A percentile compares a stretch with the other conserved stretches of the same genome.
These are phyloP conservation scores for Echites panduratus DNA, from an alignment of 257 asterid species.

Conservation along the genomic window DNA sequence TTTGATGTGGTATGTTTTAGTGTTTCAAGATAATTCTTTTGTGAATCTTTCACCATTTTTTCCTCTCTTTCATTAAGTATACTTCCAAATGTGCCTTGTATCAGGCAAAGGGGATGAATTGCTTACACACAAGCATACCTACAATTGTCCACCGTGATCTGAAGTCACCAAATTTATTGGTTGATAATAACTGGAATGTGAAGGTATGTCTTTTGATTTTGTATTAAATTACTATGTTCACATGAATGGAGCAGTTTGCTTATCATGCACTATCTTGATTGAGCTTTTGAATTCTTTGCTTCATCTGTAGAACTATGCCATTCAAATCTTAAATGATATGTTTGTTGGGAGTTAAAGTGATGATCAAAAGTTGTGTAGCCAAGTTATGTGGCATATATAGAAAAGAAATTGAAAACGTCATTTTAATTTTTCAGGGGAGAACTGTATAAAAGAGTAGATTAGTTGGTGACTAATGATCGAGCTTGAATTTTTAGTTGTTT, in stretches of 20 bases:
- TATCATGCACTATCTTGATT: neutral
- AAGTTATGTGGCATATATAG: neutral
- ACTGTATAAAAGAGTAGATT: neutral
- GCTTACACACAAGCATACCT: slow-evolving; percentile 94
- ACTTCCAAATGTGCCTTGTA: neutral
- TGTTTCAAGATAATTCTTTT: slow-evolving; percentile 1
- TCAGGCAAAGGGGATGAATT: slow-evolving; percentile 98
- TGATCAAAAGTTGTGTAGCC: neutral
- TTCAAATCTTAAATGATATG: neutral
- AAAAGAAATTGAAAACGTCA: neutral
- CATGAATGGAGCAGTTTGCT: neutral
- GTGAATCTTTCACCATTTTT: neutral
- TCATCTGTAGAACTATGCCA: neutral
- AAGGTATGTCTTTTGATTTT: slow-evolving; percentile 47
- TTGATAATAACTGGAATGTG: slow-evolving; percentile 93
- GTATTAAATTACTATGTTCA: neutral
- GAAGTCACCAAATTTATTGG: slow-evolving; percentile 96
- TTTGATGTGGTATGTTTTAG: slow-evolving; percentile 77
- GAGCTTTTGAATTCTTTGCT: neutral
- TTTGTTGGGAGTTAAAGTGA: neutral
- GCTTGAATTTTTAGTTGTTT: neutral
- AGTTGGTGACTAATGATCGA: neutral
- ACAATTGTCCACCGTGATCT: slow-evolving; percentile 98
- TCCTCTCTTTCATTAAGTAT: neutral
- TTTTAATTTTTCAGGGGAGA: neutral